Evolutionary conservation across 306 rosid species (phyloP), one percentile per base, ranked within the genome.

Genomic region (Oemleria cerasiformis): DNA sequence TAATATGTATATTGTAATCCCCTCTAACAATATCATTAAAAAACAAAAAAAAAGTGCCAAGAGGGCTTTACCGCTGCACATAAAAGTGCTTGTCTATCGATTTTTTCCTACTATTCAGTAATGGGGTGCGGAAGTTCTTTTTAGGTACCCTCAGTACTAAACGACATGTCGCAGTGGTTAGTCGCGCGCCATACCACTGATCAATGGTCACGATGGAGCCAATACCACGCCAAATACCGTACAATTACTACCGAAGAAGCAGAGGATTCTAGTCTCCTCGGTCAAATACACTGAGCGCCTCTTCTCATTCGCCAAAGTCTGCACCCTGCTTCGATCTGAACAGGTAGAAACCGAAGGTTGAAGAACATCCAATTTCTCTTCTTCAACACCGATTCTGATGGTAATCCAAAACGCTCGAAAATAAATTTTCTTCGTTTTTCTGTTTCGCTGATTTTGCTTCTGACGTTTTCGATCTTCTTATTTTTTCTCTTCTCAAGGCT

Each of bases 401-500:
- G 66, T 61, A 61, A 61, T 44, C 13, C 66, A 38, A 59, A 61
- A 16, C 19, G 8, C 10, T 13, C 40, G 11, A 23, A 25, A 58
- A 58, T 2, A 21, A 38, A 23, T 61, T 61, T 5, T 59, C 64
- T 7, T 17, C 8, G 23, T 41, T 9, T 38, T 4, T 4, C 45
- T 61, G 23, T 10, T 61, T 17, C 45, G 8, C 66, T 11, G 23
- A 7, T 38, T 38, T 61, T n/a, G 66, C 44, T 38, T 61, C 4
- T 79, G 20, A 42, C n/a, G 59, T 10, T 50, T 59, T n/a, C 48
- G 49, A 14, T 8, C 8, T 30, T 53, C 11, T 10, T 73, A 19
- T 15, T 2, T 38, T 67, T 44, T 20, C 1, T 25, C 1, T 73
- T 50, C 72, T 9, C 50, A 72, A 89, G 99, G 92, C 96, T 78